Base-by-base conservation (phyloP, 2,329 filamentous ascomycete species). In the Ambrosiella cleistominuta region DNA sequence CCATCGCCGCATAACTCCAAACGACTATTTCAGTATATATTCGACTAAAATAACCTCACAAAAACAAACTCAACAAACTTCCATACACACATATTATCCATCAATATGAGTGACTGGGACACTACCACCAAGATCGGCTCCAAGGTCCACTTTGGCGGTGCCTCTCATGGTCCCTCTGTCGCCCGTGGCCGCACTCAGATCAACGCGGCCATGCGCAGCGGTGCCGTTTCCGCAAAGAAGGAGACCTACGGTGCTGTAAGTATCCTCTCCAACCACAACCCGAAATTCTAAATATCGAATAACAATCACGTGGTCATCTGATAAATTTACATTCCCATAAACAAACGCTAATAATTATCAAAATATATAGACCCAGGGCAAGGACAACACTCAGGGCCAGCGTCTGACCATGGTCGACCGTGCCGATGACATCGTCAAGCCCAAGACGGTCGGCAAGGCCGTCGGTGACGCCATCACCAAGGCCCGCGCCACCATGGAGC, bases 351-450 rank as follows among this genome's bases (percentile, higher is more conserved):
- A 15, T 42, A 15, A 35, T 38, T 11, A 17, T 51, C 54, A 13
- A 37, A 39, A 37, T 15, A 27, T 51, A 47, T 17, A 60, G 59
- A 56, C 59, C 59, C 57, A 60, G 59, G 15, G 54, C 9, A 52
- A 56, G 51, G 74, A 73, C 62, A 47, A 47, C 13, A 77, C 76
- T 64, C 91, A 97, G 74, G 93, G 93, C 65, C 93, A 98, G 75
- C 90, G 88, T 69, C 79, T 97, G 64, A 97, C 93, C 64, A 96
- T 97, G 77, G 90, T 98, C 71, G 93, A 97, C 78, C 90, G 91
- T 65, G 84, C 83, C 69, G 90, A 97, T 76, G 93, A 96, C 70
- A 95, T 96, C 74, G 85, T 97, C 73, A 95, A 95, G 76, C 90
- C 89, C 68, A 95, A 95, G 75, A 94, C 88, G 52, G 77, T 96